These are phyloP conservation scores for Melianthus villosus DNA, from an alignment of 441 rosid genomes.

Conservation along the genomic window DNA sequence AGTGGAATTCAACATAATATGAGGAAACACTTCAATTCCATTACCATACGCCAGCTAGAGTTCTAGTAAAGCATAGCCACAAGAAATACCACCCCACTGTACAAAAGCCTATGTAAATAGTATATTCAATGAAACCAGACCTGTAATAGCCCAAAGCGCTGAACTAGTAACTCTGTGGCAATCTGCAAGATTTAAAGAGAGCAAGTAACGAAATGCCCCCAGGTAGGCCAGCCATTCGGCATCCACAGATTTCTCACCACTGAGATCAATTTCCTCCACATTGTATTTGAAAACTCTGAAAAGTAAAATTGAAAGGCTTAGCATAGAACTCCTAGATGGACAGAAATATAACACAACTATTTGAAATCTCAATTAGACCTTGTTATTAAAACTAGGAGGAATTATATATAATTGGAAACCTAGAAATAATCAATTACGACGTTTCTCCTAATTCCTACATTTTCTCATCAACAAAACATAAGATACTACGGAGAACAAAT, in stretches of 20 bases:
- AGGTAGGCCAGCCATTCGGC: constrained; percentile 90
- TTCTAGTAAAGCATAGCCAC: not conserved
- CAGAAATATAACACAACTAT: not conserved
- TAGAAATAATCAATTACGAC: no score
- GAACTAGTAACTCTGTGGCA: constrained; percentile 53
- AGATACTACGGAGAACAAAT: not conserved
- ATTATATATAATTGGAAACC: not conserved
- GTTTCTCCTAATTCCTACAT: not conserved
- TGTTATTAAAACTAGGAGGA: not conserved
- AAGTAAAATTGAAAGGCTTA: constrained; percentile 2
- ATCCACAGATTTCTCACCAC: constrained; percentile 53
- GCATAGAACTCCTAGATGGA: not conserved
- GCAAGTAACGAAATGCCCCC: constrained; percentile 48
- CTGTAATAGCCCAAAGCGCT: constrained; percentile 63
- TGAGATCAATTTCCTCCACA: constrained; percentile 58
- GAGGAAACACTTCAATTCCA: no score
- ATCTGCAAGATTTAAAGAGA: constrained; percentile 42
- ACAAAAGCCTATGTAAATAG: not conserved
- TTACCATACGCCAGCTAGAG: no score
- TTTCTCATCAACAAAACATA: not conserved
- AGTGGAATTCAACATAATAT: not conserved
- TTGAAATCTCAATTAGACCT: not conserved
- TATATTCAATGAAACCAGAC: constrained; percentile 13
- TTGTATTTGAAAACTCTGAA: constrained; percentile 58
- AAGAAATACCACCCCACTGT: not conserved